Conservation (phyloP, 2,329 filamentous ascomycete genomes). For the Apiospora arundinis region DNA sequence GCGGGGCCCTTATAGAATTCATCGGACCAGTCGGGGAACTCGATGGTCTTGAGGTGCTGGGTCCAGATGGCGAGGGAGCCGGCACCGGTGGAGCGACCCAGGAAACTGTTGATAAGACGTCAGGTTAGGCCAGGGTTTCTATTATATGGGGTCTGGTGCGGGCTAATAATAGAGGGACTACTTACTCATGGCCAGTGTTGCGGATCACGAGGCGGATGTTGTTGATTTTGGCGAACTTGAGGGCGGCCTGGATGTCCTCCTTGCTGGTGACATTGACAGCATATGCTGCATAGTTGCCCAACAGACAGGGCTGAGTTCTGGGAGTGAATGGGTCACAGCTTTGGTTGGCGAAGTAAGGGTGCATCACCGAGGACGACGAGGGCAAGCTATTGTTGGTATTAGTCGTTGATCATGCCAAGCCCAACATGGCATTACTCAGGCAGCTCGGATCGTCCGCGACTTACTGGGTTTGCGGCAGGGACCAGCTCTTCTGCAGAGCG, state of each 20-base stretch:
- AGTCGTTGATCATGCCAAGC: constrained; percentile 33
- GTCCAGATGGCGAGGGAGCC: constrained; percentile 41
- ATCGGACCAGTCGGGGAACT: constrained; percentile 33
- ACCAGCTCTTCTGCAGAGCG: constrained; percentile 38
- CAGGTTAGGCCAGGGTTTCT: not conserved
- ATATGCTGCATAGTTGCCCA: constrained; percentile 45
- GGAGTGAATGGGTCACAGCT: constrained; percentile 48
- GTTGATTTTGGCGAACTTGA: constrained; percentile 41
- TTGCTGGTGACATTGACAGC: constrained; percentile 32
- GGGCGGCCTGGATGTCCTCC: constrained; percentile 28
- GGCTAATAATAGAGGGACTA: not conserved
- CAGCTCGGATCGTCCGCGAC: constrained; percentile 24
- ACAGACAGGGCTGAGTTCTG: constrained; percentile 47
- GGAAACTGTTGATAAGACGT: constrained; percentile 33
- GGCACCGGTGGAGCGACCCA: constrained; percentile 40
- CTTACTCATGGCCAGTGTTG: constrained; percentile 52
- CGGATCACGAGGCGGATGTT: constrained; percentile 51
- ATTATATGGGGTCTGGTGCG: too few relatives aligned
- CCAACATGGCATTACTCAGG: constrained; percentile 21
- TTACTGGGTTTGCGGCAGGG: constrained; percentile 34
- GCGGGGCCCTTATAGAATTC: constrained; percentile 35
- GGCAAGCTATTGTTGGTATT: constrained; percentile 30
- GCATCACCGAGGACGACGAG: constrained; percentile 41
- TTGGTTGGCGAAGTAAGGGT: constrained; percentile 37
- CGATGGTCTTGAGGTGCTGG: constrained; percentile 38